Evolutionary conservation across 2,329 filamentous ascomycete genomes (phyloP), one percentile per base, ranked within the genome.

Genomic region (Colletotrichum limetticola): DNA sequence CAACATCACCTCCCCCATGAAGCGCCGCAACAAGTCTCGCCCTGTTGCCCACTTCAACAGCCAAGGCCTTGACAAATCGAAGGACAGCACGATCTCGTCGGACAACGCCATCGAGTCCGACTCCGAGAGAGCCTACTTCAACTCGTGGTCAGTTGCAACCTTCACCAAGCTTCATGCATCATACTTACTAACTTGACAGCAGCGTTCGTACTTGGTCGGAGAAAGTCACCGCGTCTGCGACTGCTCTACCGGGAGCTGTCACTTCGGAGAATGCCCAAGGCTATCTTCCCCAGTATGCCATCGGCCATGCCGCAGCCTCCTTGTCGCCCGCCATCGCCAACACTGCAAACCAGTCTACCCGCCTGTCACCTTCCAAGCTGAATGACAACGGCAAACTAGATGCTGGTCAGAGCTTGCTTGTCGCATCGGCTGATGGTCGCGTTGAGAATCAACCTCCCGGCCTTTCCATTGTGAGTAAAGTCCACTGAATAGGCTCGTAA

Each of bases 181-280:
- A 5, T 6, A 22, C 22, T 5, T 6, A 22, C 22, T 32, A 7
- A 9, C n/a, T n/a, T 22, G 22, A 5, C 60, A 32, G 14, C 32
- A 72, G 70, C 35, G 70, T 72, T 49, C 70, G 70, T 59, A 46
- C 66, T 28, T 72, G 70, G 70, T 72, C 70, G 8, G 70, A 86
- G 79, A 88, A 86, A 76, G 85, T 86, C n/a, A 84, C 86, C 46
- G 81, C 87, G 14, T 88, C 86, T 71, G 85, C 82, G 58, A 81
- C 81, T 57, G 85, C 79, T 8, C 80, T 86, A 57, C 85, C 86
- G 12, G 82, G 87, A 62, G 82, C 87, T 11, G 80, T 90, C 60
- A 88, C 87, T 3, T 86, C 88, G 4, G 86, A 85, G 57, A 90
- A 87, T 14, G 88, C 86, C 8, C 87, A 86, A 32, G 88, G 87